These are phyloP conservation scores for Trichoderma koningiopsis DNA, from an alignment of 2,329 filamentous ascomycete species.

Conservation along the genomic window DNA sequence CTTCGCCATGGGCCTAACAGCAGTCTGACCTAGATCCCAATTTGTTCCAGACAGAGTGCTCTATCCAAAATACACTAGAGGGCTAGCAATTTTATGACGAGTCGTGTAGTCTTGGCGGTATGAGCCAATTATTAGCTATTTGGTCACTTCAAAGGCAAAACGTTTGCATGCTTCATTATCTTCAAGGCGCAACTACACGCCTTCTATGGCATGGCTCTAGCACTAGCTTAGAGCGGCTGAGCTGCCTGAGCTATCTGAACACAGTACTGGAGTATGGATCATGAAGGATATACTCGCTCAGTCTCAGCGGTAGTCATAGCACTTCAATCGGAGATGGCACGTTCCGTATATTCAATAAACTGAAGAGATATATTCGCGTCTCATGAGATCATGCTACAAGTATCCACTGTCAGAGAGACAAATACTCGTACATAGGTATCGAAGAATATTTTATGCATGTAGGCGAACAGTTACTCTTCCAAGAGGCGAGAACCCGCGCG, in stretches of 20 bases:
- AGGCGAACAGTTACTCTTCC: too few species aligned
- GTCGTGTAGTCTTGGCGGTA: not conserved
- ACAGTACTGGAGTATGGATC: not conserved
- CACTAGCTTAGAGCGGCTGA: not conserved
- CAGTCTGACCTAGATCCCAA: not conserved
- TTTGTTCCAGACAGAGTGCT: not conserved
- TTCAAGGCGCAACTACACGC: not conserved
- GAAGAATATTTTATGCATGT: too few species aligned
- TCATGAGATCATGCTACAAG: too few species aligned
- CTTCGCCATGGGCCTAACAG: not conserved
- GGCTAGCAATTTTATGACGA: not conserved
- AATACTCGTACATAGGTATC: too few species aligned
- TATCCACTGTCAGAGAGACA: too few species aligned
- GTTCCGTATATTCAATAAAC: too few species aligned
- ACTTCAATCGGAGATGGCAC: too few species aligned
- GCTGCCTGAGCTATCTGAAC: not conserved
- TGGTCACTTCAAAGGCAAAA: not conserved
- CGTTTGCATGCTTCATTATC: not conserved
- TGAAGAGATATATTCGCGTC: too few species aligned
- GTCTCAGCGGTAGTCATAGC: too few species aligned
- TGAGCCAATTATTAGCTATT: not conserved
- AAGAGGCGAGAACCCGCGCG: too few species aligned
- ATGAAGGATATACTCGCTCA: not conserved
- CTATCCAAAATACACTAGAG: not conserved
- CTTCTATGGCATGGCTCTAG: not conserved